Evolutionary conservation across 2,329 filamentous ascomycete species (phyloP), one percentile per base, ranked within the genome.

Genomic region (Aspergillus alliaceus): DNA sequence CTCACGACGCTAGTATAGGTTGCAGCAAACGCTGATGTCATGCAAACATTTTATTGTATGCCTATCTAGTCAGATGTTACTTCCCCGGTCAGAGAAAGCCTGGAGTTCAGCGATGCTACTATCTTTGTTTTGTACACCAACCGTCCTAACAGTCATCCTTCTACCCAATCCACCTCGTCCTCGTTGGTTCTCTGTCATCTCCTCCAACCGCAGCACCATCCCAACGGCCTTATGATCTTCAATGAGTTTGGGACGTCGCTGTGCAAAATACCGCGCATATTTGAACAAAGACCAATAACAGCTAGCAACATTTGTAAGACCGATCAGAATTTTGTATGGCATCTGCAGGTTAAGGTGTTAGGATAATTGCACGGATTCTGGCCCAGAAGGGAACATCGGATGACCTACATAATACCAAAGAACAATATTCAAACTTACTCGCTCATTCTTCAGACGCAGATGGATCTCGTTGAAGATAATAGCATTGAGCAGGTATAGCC

Each of bases 401-500:
- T n/a, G 6, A 11, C 60, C 12, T 54, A 61, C 60, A 60, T 81
- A 81, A 64, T 78, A 82, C 3, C 77, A 53, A 1, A 74, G 18
- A 14, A 71, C 67, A 4, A 77, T 69, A 7, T 66, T 65, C 67
- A 70, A 77, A 37, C 68, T 68, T 11, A 81, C 67, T 34, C 74
- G 72, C 64, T 80, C 78, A 6, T 77, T 76, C 53, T 80, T 78
- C 31, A 68, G 59, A 9, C 79, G 75, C 1, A 81, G 70, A 54
- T 82, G 79, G 1, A 81, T 62, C 62, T 79, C 77, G 64, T 82
- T 82, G 70, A 82, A 82, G 40, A 81, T 70, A 11, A 77, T 59
- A 47, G 73, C 72, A 64, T 78, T 77, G 62, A 77, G 35, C 44
- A 77, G 63, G 57, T 82, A 80, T 65, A 82, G 68, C 12, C 59